A percentile compares a stretch with the other conserved stretches of the same genome.
Conservation (phyloP, 805 yeast genomes). For the Zygosaccharomyces bisporus region DNA sequence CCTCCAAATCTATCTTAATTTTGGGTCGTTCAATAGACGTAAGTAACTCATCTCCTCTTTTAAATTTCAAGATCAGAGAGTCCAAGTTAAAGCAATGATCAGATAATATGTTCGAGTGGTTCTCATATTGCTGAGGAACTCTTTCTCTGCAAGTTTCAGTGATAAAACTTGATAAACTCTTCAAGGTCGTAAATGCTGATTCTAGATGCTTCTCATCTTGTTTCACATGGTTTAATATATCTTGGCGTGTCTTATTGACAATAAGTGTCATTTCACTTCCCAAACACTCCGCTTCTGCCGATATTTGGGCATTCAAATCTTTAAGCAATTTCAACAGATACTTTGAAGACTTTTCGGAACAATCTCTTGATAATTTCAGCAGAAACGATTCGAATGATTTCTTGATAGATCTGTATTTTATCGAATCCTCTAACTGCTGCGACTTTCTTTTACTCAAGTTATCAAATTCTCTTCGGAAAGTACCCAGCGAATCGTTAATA, state of each 20-base stretch:
- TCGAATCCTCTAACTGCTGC: background rate
- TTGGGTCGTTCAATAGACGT: background rate
- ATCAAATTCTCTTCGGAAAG: background rate
- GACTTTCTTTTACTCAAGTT: background rate
- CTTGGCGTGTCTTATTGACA: slow-evolving; percentile 10
- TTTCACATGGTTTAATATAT: slow-evolving; percentile 5
- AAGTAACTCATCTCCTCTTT: background rate
- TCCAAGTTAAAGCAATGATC: slow-evolving; percentile 6
- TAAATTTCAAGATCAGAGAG: slow-evolving; percentile 4
- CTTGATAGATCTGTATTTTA: slow-evolving; percentile 3
- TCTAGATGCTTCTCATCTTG: slow-evolving; percentile 1
- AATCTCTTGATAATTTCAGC: slow-evolving; percentile 1
- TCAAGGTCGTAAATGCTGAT: background rate
- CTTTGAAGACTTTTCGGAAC: slow-evolving; percentile 6
- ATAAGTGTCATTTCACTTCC: slow-evolving; percentile 4
- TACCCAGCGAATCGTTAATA: slow-evolving; percentile 1
- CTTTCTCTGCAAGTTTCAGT: slow-evolving; percentile 12
- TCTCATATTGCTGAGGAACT: slow-evolving; percentile 15
- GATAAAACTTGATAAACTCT: slow-evolving; percentile 3
- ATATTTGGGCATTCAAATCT: slow-evolving; percentile 6
- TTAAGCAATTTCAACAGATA: background rate
- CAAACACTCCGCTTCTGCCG: slow-evolving; percentile 3
- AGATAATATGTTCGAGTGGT: slow-evolving; percentile 16
- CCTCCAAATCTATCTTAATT: slow-evolving; percentile 2
- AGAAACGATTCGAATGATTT: slow-evolving; percentile 7